Evolutionary conservation across 2,329 filamentous ascomycete species (phyloP).

Genomic region (Monosporascus sp.): DNA sequence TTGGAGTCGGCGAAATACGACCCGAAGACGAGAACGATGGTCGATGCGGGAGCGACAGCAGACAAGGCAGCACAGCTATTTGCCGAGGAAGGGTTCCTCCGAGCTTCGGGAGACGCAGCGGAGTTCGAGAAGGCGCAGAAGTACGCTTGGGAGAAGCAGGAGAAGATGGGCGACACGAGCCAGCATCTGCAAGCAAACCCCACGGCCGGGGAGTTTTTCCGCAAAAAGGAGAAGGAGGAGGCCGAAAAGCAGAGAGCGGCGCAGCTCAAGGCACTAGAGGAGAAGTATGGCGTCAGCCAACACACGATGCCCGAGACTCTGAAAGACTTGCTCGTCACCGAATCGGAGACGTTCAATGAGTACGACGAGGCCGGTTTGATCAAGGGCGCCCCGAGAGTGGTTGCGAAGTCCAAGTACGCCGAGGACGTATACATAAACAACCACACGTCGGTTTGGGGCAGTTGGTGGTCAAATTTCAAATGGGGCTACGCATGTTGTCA

Average conservation of each 20-base stretch:
- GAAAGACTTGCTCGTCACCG: constrained; percentile 62
- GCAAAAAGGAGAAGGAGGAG: constrained; percentile 75
- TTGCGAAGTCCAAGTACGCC: constrained; percentile 81
- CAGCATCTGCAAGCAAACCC: constrained; percentile 94
- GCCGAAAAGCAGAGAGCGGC: constrained; percentile 62
- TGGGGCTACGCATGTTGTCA: constrained; percentile 98
- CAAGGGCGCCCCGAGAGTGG: constrained; percentile 75
- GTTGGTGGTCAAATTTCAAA: constrained; percentile 92
- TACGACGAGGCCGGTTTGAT: constrained; percentile 87
- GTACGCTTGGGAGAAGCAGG: constrained; percentile 94
- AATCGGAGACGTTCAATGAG: constrained; percentile 85
- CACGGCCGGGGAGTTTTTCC: constrained; percentile 79
- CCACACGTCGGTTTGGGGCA: constrained; percentile 89
- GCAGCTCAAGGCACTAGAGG: constrained; percentile 63
- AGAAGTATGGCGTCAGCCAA: constrained; percentile 75
- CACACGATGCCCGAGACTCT: constrained; percentile 54
- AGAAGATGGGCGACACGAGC: constrained; percentile 69
- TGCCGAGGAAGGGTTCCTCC: constrained; percentile 89
- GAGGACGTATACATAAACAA: constrained; percentile 89
- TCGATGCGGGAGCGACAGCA: constrained; percentile 73
- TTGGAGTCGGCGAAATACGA: constrained; percentile 97
- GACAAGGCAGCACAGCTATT: constrained; percentile 78
- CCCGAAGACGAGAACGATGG: constrained; percentile 88
- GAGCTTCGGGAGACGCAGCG: constrained; percentile 81
- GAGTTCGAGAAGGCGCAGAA: constrained; percentile 86